Evolutionary conservation across 306 rosid genomes (phyloP).

Genomic region (Pterocarpus santalinus): DNA sequence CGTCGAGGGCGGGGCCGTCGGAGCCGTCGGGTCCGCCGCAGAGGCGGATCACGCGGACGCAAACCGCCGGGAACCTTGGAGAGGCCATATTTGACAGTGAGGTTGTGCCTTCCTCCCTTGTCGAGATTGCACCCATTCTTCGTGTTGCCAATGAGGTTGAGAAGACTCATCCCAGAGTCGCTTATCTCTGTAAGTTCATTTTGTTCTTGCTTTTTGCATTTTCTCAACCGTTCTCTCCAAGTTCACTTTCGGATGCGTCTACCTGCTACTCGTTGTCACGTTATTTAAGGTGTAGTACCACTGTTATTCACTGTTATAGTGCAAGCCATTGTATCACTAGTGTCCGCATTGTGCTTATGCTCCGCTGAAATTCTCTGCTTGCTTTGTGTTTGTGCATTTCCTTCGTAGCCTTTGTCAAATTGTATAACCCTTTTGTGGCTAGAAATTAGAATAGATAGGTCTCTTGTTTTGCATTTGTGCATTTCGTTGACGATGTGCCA

Average conservation of each 20-base stretch:
- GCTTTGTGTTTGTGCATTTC: conserved; percentile 9
- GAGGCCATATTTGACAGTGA: conserved; percentile 89
- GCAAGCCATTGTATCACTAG: neutral
- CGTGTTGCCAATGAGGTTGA: conserved; percentile 99
- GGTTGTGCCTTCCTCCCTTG: conserved; percentile 95
- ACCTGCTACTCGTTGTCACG: no score
- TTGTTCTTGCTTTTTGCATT: neutral
- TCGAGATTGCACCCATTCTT: conserved; percentile 92
- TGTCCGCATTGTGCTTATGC: neutral
- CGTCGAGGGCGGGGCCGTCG: conserved; percentile 68
- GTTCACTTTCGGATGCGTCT: no score
- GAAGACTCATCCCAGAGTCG: conserved; percentile 89
- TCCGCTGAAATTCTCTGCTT: neutral
- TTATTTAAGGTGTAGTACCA: neutral
- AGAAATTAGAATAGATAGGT: neutral
- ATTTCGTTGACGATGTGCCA: neutral
- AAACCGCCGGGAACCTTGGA: conserved; percentile 92
- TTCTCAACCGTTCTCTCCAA: neutral
- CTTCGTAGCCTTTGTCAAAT: neutral
- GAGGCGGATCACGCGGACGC: conserved; percentile 88
- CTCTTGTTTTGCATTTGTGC: neutral
- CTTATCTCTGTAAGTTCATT: conserved; percentile 84
- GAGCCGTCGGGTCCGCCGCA: conserved; percentile 70
- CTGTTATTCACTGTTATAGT: neutral
- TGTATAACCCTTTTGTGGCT: neutral